Conservation (phyloP, 805 yeast species). For the Naumovozyma castellii region DNA sequence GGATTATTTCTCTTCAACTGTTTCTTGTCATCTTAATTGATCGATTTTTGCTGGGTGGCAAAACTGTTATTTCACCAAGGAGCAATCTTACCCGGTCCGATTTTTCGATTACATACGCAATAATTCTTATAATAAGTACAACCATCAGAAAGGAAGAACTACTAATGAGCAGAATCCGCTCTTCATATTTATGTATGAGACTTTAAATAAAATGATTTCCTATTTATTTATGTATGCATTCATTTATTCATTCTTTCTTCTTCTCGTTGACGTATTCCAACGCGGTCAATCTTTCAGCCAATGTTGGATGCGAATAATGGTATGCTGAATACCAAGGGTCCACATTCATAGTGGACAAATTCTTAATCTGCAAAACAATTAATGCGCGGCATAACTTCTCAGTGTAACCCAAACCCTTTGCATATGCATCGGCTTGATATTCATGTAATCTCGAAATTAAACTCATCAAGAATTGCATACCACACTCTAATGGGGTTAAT, state of each 20-base stretch:
- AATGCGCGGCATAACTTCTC: constrained; percentile 61
- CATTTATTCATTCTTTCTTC: constrained; percentile 22
- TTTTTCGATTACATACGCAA: too few relatives aligned
- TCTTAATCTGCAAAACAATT: constrained; percentile 67
- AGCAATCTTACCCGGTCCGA: too few relatives aligned
- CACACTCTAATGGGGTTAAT: constrained; percentile 65
- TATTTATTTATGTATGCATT: too few relatives aligned
- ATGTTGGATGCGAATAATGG: constrained; percentile 84
- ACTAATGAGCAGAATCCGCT: too few relatives aligned
- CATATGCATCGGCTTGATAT: constrained; percentile 87
- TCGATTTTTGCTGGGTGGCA: constrained; percentile 9
- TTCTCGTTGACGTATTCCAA: constrained; percentile 38
- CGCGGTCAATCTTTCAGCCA: constrained; percentile 80
- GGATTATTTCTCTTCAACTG: neutral
- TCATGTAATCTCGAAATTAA: constrained; percentile 76
- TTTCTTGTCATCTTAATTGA: neutral
- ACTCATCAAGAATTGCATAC: constrained; percentile 57
- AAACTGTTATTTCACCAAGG: constrained; percentile 3
- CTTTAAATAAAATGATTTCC: too few relatives aligned
- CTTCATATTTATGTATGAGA: too few relatives aligned
- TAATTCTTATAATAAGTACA: too few relatives aligned
- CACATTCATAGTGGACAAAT: constrained; percentile 77
- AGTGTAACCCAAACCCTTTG: constrained; percentile 64
- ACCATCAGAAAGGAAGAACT: too few relatives aligned
- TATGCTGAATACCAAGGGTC: constrained; percentile 85